These are phyloP conservation scores for Chrysopogon serrulatus DNA, from an alignment of 176 grass and related monocot species.

Conservation along the genomic window DNA sequence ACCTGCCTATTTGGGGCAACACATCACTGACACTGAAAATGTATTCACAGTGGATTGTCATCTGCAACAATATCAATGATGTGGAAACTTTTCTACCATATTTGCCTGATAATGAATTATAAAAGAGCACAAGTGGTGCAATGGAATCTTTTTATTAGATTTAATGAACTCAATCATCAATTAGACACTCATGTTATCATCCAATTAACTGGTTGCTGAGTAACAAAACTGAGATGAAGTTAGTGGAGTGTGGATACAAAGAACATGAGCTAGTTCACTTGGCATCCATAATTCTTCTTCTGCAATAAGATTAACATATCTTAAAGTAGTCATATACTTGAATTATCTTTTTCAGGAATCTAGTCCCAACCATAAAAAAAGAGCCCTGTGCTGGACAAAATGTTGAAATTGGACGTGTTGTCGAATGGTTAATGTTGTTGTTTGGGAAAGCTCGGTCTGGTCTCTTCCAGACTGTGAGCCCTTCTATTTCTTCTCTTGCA, in stretches of 20 bases:
- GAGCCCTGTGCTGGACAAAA: conserved; percentile 34
- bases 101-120: not conserved
- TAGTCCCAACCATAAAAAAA: conserved; percentile 29
- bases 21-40: not conserved
- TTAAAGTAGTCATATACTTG: conserved; percentile 9
- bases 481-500: too few relatives aligned
- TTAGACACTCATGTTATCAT: not conserved
- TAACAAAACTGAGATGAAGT: not conserved
- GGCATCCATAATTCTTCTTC: not conserved
- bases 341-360: conserved; percentile 39
- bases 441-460: too few relatives aligned
- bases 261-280: not conserved
- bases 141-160: not conserved
- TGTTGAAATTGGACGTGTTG: conserved; percentile 37
- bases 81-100: not conserved
- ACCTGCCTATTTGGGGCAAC: not conserved
- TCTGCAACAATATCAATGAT: not conserved
- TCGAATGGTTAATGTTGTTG: too few relatives aligned
- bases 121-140: not conserved
- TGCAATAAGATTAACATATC: not conserved
- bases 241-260: not conserved
- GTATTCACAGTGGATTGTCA: not conserved
- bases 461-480: too few relatives aligned
- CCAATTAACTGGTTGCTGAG: not conserved
- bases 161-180: not conserved